Evolutionary conservation across 352 stramenopile genomes (phyloP), one percentile per base, ranked within the genome.

Genomic region (Pythium myriotylum): DNA sequence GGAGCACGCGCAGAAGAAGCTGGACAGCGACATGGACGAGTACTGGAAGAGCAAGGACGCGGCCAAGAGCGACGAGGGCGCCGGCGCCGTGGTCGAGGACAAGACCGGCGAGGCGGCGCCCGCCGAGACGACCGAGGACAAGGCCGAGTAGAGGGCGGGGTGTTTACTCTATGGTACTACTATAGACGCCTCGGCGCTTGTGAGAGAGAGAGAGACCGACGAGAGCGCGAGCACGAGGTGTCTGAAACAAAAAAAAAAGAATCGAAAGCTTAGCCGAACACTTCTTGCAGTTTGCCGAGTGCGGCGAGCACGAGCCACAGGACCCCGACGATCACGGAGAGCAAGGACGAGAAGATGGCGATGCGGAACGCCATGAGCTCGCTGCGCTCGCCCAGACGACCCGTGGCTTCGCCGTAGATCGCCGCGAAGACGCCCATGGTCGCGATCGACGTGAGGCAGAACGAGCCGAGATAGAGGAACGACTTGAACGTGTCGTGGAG

Each of bases 391-490:
- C 81, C 80, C 10, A 91, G 65, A 1, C 80, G 80, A 5, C 79
- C 77, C 3, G 84, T 91, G 2, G 74, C 79, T 58, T 90, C 84
- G 39, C 92, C 89, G 65, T 97, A 97, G 8, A 79, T 67, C 3
- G 79, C 78, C 3, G 92, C 88, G 74, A 97, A 98, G 0, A 80
- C 50, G 22, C 91, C 92, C 92, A 98, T 98, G 7, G 91, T 94
- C 27, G 93, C 62, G 59, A 93, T 97, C 26, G 77, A 92, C 35
- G 77, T 93, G 4, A 89, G 32, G 62, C 91, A 98, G 67, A 98
- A 98, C 8, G 86, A 92, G 7, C 81, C 78, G 26, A 98, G 66
- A 72, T 98, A 98, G 59, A 90, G 73, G 35, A 79, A 66, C 45
- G 87, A 93, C 59, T 96, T 86, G 68, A 75, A 33, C 29, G 72